Conservation (phyloP, 495 filamentous ascomycete species). For the Trypethelium eluteriae region DNA sequence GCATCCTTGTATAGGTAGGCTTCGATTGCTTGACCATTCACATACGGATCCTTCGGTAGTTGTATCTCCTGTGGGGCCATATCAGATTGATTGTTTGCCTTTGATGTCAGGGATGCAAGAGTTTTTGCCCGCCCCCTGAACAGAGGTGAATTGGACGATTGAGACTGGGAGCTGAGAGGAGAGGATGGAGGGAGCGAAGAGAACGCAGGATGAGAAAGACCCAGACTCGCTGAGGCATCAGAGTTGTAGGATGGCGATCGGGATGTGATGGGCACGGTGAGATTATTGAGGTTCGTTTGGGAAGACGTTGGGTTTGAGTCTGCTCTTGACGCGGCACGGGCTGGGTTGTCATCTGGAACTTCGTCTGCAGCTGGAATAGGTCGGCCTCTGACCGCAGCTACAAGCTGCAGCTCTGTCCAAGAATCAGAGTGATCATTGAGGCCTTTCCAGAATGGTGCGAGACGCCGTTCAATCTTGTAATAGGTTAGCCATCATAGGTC, state of each 20-base stretch:
- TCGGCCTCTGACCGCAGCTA: constrained; percentile 80
- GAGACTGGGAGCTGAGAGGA: constrained; percentile 49
- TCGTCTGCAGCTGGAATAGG: constrained; percentile 78
- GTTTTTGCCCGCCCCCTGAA: constrained; percentile 72
- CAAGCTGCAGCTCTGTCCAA: constrained; percentile 90
- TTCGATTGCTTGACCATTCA: constrained; percentile 87
- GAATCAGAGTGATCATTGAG: constrained; percentile 79
- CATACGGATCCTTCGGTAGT: constrained; percentile 73
- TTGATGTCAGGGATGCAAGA: constrained; percentile 70
- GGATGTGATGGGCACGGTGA: constrained; percentile 69
- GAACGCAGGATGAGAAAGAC: constrained; percentile 42
- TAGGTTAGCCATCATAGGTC: constrained; percentile 9
- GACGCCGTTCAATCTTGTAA: constrained; percentile 72
- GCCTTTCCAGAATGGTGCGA: constrained; percentile 93
- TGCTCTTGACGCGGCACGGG: constrained; percentile 34
- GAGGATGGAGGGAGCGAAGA: constrained; percentile 39
- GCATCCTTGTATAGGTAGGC: constrained; percentile 88
- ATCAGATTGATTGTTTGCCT: constrained; percentile 60
- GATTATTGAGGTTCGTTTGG: constrained; percentile 48
- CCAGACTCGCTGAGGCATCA: constrained; percentile 49
- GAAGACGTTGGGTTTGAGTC: constrained; percentile 38
- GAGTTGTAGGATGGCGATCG: constrained; percentile 70
- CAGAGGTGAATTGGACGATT: constrained; percentile 48
- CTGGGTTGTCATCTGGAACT: constrained; percentile 57
- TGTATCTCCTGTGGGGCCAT: constrained; percentile 68